Evolutionary conservation across 2,329 filamentous ascomycete genomes (phyloP).

Genomic region (Fusarium albosuccineum): DNA sequence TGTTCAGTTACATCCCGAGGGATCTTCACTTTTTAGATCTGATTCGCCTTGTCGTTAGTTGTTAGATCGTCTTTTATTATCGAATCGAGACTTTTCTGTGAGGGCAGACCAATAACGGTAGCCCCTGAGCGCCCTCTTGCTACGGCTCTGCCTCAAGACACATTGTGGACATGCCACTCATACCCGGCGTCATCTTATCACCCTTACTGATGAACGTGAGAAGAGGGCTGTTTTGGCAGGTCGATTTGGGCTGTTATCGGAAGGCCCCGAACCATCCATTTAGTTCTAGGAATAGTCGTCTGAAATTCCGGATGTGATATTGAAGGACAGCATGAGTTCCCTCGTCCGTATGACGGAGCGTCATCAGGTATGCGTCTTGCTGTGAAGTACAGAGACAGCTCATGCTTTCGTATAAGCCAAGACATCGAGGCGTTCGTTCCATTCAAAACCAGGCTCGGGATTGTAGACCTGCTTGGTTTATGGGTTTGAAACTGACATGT

Average conservation of each 20-base stretch:
- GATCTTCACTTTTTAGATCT: neutral
- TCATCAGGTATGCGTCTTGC: neutral
- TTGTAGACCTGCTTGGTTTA: conserved; percentile 1
- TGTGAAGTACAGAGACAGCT: neutral
- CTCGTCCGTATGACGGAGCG: neutral
- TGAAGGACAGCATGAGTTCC: neutral
- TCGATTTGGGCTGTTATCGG: neutral
- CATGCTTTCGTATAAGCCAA: conserved; percentile 1
- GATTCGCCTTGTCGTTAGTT: neutral
- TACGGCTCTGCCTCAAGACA: conserved; percentile 1
- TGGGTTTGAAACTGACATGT: conserved; percentile 5
- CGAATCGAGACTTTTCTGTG: neutral
- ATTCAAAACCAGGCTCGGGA: neutral
- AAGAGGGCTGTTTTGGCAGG: neutral
- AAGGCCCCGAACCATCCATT: neutral
- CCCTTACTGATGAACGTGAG: neutral
- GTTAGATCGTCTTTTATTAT: neutral
- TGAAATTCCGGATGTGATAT: neutral
- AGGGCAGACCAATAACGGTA: neutral
- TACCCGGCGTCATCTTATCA: neutral
- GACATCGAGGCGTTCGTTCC: neutral
- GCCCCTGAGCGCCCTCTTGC: neutral
- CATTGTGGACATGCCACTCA: neutral
- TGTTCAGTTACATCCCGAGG: conserved; percentile 1
- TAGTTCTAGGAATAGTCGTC: neutral